Evolutionary conservation across 2,329 filamentous ascomycete species (phyloP), one percentile per base, ranked within the genome.

Genomic region (Fusarium hainanense): DNA sequence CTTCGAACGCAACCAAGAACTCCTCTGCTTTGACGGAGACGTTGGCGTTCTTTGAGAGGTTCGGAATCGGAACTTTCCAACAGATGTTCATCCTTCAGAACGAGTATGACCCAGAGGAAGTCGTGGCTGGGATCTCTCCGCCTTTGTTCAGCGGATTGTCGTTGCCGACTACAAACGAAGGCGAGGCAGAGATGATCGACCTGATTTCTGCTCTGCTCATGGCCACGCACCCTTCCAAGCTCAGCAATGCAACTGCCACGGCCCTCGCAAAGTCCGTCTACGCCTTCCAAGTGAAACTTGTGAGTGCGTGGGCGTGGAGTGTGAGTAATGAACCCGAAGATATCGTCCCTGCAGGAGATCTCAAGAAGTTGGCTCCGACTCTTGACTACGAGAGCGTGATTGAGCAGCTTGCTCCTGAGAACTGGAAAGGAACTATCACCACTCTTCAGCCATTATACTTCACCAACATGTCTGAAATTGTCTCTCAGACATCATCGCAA

Each of bases 401-500:
- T 3, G 11, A 54, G 16, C 23, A 61, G 23, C 18, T 71, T 21
- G 68, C 68, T 7, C 65, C 68, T 16, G 18, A 58, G 41, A 55
- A 28, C 2, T 71, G 59, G 46, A 52, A 34, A 23, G 54, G 46
- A n/a, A 52, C 25, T 21, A 18, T 43, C 7, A 16, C n/a, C 10
- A 48, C 28, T 25, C 10, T 16, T n/a, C 28, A 32, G 16, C 54
- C 46, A 16, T 52, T 14, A 5, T 58, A 44, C 40, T 54, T 58
- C 48, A 37, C 3, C 6, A 58, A 54, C 18, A n/a, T 58, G 21
- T 54, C 55, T 10, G 23, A 28, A 7, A 23, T 54, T 7, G 21
- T 58, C 10, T 44, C 48, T 7, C n/a, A 84, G 4, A 87, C 87
- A 2, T 77, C 85, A 0, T 81, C 83, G 51, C 85, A 89, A 43